Base-by-base conservation (phyloP, 768 basidiomycete species). In the Suillus tomentosus region DNA sequence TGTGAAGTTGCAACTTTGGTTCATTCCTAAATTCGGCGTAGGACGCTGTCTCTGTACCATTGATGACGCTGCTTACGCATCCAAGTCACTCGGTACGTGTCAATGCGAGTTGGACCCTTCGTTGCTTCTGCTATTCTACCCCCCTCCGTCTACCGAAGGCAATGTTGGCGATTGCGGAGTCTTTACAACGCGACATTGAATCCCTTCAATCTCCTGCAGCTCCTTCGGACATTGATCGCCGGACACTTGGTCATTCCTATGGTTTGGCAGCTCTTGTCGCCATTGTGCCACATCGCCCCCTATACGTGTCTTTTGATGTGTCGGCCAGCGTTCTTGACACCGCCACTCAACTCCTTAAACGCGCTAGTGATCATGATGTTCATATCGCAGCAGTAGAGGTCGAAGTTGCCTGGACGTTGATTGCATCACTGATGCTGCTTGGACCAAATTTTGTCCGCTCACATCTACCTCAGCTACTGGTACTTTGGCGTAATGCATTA, bases 401-500 rank as follows among this genome's bases (percentile, higher is more conserved):
- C 3, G 95, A 96, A 71, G 90, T 96, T 1, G 95, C 96, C 0
- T 99, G 97, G 97, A 95, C 89, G 14, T 79, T 91, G 42, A 93
- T 99, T 61, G 88, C 92, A 0, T 89, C 95, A 1, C 78, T 99
- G 36, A 95, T 98, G 92, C 85, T 90, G 3, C 87, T 97, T 8
- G 96, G 96, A 0, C 94, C 92, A 3, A 92, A 94, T 69, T 97
- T 99, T 68, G 95, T 98, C 60, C 88, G 94, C 19, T 86, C 94
- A 0, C 95, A 99, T 74, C 84, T 99, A 2, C 92, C 96, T 0
- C 96, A 98, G 69, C 81, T 99, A 19, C 84, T 99, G 47, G 94
- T 99, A 0, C 85, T 99, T 3, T 99, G 97, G 97, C 83, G 97
- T 39, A 99, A 99, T 69, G 95, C 96, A 1, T 82, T 99, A 0